Base-by-base conservation (phyloP, 176 grass and related monocot species). In the Eragrostis curvula region DNA sequence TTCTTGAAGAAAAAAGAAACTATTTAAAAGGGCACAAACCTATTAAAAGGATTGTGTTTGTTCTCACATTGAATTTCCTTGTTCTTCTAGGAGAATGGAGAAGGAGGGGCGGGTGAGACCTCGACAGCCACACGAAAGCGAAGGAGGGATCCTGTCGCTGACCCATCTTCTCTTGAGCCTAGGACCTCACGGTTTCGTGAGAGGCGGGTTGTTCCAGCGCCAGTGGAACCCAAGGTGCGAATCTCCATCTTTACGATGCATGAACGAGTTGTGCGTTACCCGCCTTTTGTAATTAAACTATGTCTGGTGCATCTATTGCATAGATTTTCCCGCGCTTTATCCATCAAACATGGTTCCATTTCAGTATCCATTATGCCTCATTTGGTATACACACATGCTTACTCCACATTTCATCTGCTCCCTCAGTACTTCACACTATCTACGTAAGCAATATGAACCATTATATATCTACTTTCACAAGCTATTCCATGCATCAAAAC, bases 81-180 rank as follows among this genome's bases (percentile, higher is more conserved):
- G 9, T 3, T 17, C 2, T 62, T 53, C 3, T 49, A 85, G 87
- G 64, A 77, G 39, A 64, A 81, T 27, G 70, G 5, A 3, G 7
- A 13, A 29, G 8, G 53, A 57, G 70, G 14, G 70, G 3, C 1
- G 6, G 27, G 7, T 9, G 24, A 56, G 20, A 27, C 48, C 8
- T 6, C 36, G 3, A 55, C 5, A 48, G 5, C 70, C 1, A 0
- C 7, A 18, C 45, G 27, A 80, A 85, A 62, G 12, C 82, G 64
- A 20, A 47, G 9, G 36, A 14, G 4, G 18, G 62, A 63, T 36
- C 62, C 76, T 85, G 63, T 64, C 75, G 87, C 32, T 3, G 63
- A 85, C 9, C 52, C 12, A 0, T 80, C 76, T 46, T 76, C 85
- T 66, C 59, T 73, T 58, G 48, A 47, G 9, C 36, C 27, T 58